Percentiles rank a stretch among this genome's conserved stretches.
phyloP scores from a whole-genome alignment of 2,329 filamentous ascomycete genomes.

The Epichloe typhina region DNA sequence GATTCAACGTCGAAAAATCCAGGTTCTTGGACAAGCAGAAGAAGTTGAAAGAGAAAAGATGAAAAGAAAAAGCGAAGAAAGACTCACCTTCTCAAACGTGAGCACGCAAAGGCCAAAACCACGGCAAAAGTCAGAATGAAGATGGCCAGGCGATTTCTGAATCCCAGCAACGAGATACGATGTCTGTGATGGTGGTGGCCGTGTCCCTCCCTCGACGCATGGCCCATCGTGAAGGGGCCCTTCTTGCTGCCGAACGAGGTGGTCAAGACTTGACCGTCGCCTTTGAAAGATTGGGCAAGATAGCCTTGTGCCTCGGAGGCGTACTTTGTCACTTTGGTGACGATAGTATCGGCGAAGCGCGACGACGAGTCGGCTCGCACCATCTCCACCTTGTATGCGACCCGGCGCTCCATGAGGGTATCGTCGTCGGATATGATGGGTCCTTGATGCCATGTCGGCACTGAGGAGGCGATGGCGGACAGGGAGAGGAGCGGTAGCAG shows the following conservation, averaged over 20 bases:
- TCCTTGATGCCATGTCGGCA: constrained; percentile 3
- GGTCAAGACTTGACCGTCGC: constrained; percentile 9
- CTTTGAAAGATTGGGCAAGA: not conserved
- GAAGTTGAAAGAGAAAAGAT: not conserved
- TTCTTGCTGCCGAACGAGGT: constrained; percentile 1
- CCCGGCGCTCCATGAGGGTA: constrained; percentile 6
- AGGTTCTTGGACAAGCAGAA: too few relatives aligned
- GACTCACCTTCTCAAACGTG: constrained; percentile 9
- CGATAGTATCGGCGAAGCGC: not conserved
- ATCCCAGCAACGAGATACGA: constrained; percentile 3
- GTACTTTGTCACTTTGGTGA: constrained; percentile 6
- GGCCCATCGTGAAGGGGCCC: not conserved
- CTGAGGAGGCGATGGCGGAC: not conserved
- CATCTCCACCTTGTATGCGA: constrained; percentile 1
- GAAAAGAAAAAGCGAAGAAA: not conserved
- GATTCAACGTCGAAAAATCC: not conserved
- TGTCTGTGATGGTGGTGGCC: not conserved
- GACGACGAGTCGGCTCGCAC: not conserved
- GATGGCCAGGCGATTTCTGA: constrained; percentile 9
- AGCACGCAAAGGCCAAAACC: constrained; percentile 7
- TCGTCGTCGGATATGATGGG: constrained; percentile 7
- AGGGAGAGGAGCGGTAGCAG: constrained; percentile 1
- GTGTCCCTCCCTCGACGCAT: not conserved
- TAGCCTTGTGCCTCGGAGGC: constrained; percentile 8
- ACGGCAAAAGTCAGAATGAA: constrained; percentile 9